Evolutionary conservation across 2,329 filamentous ascomycete species (phyloP).

Genomic region (Apiospora marii): DNA sequence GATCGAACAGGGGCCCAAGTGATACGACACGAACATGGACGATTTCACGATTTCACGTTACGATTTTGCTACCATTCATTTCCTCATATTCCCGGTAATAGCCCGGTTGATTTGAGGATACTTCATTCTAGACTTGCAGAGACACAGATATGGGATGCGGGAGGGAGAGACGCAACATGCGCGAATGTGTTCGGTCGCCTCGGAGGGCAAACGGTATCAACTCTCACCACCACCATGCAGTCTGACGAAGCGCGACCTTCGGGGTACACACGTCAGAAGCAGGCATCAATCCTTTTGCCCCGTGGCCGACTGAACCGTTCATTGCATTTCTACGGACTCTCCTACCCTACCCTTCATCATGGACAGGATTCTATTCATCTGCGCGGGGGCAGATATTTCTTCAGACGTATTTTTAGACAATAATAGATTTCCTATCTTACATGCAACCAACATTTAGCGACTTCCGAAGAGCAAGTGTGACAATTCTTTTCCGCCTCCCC

Average conservation of each 20-base stretch:
- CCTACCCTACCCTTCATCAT: background rate
- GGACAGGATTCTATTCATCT: background rate
- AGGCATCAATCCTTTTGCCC: background rate
- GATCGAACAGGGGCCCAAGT: background rate
- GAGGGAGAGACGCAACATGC: constrained; percentile 4
- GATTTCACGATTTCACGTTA: background rate
- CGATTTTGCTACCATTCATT: background rate
- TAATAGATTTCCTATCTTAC: constrained; percentile 9
- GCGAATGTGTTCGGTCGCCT: background rate
- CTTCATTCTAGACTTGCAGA: background rate
- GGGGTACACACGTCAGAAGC: background rate
- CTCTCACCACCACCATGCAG: background rate
- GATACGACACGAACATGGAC: background rate
- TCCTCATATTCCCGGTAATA: background rate
- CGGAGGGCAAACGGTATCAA: background rate
- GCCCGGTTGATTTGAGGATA: background rate
- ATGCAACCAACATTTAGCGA: background rate
- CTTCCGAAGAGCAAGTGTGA: background rate
- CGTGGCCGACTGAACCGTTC: background rate
- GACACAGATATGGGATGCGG: background rate
- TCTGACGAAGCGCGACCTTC: background rate
- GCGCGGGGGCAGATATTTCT: background rate
- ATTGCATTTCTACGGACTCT: background rate
- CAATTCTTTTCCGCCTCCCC: background rate
- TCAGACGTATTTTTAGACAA: background rate